Evolutionary conservation across 805 yeast species (phyloP), one percentile per base, ranked within the genome.

Genomic region (Saturnispora sekii): DNA sequence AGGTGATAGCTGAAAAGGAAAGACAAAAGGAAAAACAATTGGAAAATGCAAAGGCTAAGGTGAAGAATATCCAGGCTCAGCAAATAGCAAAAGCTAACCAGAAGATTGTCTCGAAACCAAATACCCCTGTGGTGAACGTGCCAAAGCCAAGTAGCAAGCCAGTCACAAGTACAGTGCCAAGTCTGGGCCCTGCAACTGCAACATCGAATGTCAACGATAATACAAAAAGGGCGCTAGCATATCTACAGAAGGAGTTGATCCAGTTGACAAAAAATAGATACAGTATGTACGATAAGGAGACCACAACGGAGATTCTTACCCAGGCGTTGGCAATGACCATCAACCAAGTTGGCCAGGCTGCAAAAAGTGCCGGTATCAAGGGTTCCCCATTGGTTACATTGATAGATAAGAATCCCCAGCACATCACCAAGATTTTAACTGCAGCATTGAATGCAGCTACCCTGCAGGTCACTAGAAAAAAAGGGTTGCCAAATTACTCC

Each of bases 251-350:
- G 55, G 96, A 89, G 58, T 68, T 90, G 18, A 81, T 86, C 54
- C 74, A 79, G 11, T 73, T 89, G 46, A 83, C 94, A 30, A 85
- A 84, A 56, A 85, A 83, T 45, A 68, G 88, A 49, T 43, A 43
- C 21, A 82, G 77, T 53, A 77, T 86, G 48, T 76, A 81, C 48
- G 86, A 83, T 47, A 84, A 86, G 34, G 88, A 83, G 21, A 78
- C 87, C 6, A 86, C 90, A 41, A 84, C 96, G 0, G 84, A 79
- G 48, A 78, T 88, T 44, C 69, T 89, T 53, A 89, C 96, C 8
- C 88, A 84, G 54, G 96, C 96, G 1, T 70, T 89, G 53, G 96
- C 96, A 3, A 84, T 89, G 68, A 90, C 96, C 0, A 87, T 89
- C 50, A 90, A 94, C 10, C 93, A 84, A 60, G 90, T 84, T 9